phyloP scores from a whole-genome alignment of 2,329 filamentous ascomycete genomes.

The Chalara sp. region DNA sequence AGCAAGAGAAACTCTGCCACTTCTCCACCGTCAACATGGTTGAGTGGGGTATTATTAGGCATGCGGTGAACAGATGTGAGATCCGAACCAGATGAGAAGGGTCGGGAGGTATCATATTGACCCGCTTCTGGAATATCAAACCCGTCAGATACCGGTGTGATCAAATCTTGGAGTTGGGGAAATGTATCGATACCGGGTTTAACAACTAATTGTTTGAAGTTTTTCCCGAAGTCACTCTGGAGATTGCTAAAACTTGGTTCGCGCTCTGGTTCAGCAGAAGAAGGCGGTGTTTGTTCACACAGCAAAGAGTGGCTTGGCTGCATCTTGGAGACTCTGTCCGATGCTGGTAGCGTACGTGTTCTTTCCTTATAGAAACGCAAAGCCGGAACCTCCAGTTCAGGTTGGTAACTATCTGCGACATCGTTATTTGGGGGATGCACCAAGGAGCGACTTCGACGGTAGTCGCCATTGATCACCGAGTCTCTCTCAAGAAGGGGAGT shows the following conservation, averaged over 20 bases:
- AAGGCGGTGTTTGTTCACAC: background rate
- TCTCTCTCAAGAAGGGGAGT: slow-evolving; percentile 8
- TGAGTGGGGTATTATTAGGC: slow-evolving; percentile 5
- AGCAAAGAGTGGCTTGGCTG: background rate
- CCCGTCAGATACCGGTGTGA: slow-evolving; percentile 1
- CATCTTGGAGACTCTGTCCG: background rate
- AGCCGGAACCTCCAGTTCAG: too few species aligned
- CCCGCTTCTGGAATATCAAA: background rate
- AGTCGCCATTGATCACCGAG: slow-evolving; percentile 4
- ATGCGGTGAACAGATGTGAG: slow-evolving; percentile 8
- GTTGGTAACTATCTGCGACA: background rate
- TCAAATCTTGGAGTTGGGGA: background rate
- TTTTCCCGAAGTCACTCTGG: background rate
- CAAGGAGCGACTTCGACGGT: background rate
- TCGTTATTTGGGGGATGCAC: background rate
- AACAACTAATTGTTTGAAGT: background rate
- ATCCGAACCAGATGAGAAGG: slow-evolving; percentile 9
- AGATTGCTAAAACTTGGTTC: background rate
- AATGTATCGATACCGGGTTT: background rate
- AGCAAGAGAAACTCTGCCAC: slow-evolving; percentile 3
- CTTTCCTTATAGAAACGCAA: too few species aligned
- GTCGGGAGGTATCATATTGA: slow-evolving; percentile 2
- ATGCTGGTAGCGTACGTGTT: background rate
- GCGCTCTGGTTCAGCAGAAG: background rate
- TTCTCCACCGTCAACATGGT: slow-evolving; percentile 3